These are phyloP conservation scores for Skeletonema costatum DNA, from an alignment of 108 stramenopile species.

Conservation along the genomic window DNA sequence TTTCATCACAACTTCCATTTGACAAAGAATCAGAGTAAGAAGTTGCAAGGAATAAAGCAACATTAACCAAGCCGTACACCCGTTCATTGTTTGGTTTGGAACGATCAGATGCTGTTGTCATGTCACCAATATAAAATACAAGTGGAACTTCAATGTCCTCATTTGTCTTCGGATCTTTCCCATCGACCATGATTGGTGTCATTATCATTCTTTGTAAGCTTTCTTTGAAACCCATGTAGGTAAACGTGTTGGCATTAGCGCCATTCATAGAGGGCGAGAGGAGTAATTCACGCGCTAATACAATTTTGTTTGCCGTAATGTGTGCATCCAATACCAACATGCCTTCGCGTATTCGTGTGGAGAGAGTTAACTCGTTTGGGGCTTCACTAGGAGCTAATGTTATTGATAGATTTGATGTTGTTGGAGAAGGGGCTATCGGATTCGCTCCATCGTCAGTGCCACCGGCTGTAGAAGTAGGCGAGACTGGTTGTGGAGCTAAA, in stretches of 20 bases:
- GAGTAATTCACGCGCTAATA: conserved; percentile 27
- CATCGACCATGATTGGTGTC: conserved; percentile 3
- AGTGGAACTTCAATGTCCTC: neutral
- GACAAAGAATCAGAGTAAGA: conserved; percentile 24
- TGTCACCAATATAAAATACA: conserved; percentile 33
- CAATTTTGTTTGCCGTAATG: conserved; percentile 35
- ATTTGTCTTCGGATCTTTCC: neutral
- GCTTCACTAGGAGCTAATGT: neutral
- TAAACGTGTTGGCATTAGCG: conserved; percentile 2
- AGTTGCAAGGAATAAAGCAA: conserved; percentile 31
- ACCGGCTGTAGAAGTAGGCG: neutral
- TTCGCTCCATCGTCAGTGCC: neutral
- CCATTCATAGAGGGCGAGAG: neutral
- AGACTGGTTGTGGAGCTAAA: neutral
- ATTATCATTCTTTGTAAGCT: conserved; percentile 33
- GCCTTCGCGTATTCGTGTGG: conserved; percentile 1
- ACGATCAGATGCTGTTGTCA: neutral
- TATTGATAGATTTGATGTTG: neutral
- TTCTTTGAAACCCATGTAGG: conserved; percentile 20
- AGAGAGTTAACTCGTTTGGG: neutral
- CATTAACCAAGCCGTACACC: conserved; percentile 34
- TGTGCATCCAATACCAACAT: conserved; percentile 39
- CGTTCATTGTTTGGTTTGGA: conserved; percentile 11
- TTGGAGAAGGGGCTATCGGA: neutral
- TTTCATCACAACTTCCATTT: conserved; percentile 35